A percentile compares a stretch with the other conserved stretches of the same genome.
phyloP scores from a whole-genome alignment of 176 grass and related monocot species.

The Areca catechu region DNA sequence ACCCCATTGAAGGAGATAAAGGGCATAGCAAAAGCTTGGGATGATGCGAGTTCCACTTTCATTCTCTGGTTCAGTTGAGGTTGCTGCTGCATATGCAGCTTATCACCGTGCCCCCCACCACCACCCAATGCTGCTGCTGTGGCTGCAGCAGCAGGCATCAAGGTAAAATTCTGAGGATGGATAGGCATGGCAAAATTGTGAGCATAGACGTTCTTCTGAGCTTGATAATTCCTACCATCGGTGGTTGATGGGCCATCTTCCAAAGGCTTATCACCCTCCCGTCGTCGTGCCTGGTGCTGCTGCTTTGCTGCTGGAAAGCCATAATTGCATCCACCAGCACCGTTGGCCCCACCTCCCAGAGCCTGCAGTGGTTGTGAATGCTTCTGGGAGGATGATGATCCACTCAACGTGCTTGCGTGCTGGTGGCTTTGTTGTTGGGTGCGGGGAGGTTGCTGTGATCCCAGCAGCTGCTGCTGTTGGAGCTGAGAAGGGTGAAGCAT shows the following conservation, averaged over 20 bases:
- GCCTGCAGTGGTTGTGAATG: constrained; percentile 6
- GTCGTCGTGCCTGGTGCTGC: constrained; percentile 28
- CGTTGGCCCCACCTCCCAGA: constrained; percentile 32
- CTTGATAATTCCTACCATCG: constrained; percentile 46
- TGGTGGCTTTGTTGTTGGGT: neutral
- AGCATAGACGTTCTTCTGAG: constrained; percentile 48
- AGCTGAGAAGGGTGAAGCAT: constrained; percentile 81
- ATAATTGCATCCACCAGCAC: constrained; percentile 28
- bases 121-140: constrained; percentile 17
- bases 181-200: constrained; percentile 52
- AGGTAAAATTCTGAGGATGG: constrained; percentile 55
- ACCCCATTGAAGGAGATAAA: constrained; percentile 52
- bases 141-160: constrained; percentile 33
- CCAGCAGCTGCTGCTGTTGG: constrained; percentile 45
- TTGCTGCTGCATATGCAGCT: constrained; percentile 31
- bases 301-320: constrained; percentile 34
- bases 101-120: constrained; percentile 47
- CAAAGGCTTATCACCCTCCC: constrained; percentile 41
- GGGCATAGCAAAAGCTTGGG: constrained; percentile 82
- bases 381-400: constrained; percentile 11
- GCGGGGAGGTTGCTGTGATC: neutral
- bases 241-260: constrained; percentile 30
- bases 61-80: constrained; percentile 57
- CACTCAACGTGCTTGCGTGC: neutral
- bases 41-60: constrained; percentile 57